Evolutionary conservation across 2,329 filamentous ascomycete species (phyloP), one percentile per base, ranked within the genome.

Genomic region (Leptoxyphium fumago): DNA sequence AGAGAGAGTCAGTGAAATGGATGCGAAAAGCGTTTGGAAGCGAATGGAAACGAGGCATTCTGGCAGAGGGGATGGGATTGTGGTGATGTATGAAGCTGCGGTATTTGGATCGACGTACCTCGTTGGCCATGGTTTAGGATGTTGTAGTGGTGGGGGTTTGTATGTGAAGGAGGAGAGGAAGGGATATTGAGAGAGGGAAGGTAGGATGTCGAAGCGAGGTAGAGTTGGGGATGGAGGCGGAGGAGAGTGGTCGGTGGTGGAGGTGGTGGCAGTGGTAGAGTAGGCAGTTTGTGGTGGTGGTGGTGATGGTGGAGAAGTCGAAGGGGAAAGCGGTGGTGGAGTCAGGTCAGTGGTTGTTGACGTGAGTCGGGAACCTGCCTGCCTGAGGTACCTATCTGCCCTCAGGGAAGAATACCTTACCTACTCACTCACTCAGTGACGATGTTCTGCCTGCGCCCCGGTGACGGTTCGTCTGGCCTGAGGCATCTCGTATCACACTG

Each of bases 51-150:
- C 2, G 29, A 5, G 8, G 29, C 29, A 11, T 21, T 32, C 13
- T 32, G 13, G n/a, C 26, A 18, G 21, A 38, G 44, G 44, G 6
- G 29, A 21, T 38, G 40, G 39, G 15, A 40, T 43, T 28, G 44
- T 29, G 28, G 13, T 29, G 44, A 15, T 17, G 21, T 17, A 28
- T 39, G 34, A 21, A 42, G 29, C 10, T 34, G 15, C 34, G 39
- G 11, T 8, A 28, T 17, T 10, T 28, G 28, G 32, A 28, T 32
- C 10, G 14, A 51, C 49, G 17, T 48, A 51, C 49, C 49, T 51
- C 49, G 45, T 43, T 51, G 38, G 49, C 47, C 49, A 51, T 51
- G 39, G 30, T 40, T 34, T 18, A 30, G 18, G 43, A 5, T 42
- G 38, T 36, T 36, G 32, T 15, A 9, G 32, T 13, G 32, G 32